Percentiles rank a stretch among this genome's conserved stretches.
Conservation (phyloP, 2,329 filamentous ascomycete species). For the Rasamsonia emersonii region DNA sequence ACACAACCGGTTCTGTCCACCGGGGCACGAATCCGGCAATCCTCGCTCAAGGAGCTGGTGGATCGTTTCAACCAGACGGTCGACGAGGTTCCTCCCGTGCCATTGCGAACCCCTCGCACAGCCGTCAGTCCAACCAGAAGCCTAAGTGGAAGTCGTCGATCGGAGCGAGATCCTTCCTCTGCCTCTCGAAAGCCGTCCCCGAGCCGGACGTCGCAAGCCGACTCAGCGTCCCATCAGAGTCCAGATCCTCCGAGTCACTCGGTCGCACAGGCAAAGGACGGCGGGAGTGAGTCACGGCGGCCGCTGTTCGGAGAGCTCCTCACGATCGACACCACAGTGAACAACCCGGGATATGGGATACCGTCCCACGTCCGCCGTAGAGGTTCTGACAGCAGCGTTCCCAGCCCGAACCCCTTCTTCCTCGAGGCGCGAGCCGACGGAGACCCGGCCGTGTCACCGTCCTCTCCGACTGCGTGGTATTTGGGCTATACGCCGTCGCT, state of each 20-base stretch:
- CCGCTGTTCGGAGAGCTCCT: slow-evolving; percentile 70
- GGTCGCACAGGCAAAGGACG: not conserved
- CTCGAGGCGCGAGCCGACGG: slow-evolving; percentile 27
- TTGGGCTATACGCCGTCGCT: slow-evolving; percentile 37
- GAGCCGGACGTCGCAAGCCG: slow-evolving; percentile 1
- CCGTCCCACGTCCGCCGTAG: slow-evolving; percentile 46
- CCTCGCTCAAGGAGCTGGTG: slow-evolving; percentile 73
- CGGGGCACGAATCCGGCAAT: slow-evolving; percentile 36
- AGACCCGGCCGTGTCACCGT: slow-evolving; percentile 45
- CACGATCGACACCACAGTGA: slow-evolving; percentile 47
- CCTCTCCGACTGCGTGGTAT: slow-evolving; percentile 62
- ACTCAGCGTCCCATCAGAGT: slow-evolving; percentile 2
- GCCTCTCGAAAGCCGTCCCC: too few relatives aligned
- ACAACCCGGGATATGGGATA: slow-evolving; percentile 50
- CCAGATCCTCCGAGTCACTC: not conserved
- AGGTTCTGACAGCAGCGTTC: slow-evolving; percentile 63
- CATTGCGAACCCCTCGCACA: slow-evolving; percentile 23
- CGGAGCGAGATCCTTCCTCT: slow-evolving; percentile 14
- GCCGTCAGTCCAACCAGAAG: slow-evolving; percentile 27
- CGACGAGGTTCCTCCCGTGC: slow-evolving; percentile 36
- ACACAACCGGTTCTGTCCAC: slow-evolving; percentile 11
- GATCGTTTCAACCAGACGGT: slow-evolving; percentile 65
- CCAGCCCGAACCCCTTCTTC: slow-evolving; percentile 40
- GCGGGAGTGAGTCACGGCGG: too few relatives aligned
- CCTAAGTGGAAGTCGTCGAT: slow-evolving; percentile 17